Conservation (phyloP, 768 basidiomycete species). For the Thelephora aurantiotincta region DNA sequence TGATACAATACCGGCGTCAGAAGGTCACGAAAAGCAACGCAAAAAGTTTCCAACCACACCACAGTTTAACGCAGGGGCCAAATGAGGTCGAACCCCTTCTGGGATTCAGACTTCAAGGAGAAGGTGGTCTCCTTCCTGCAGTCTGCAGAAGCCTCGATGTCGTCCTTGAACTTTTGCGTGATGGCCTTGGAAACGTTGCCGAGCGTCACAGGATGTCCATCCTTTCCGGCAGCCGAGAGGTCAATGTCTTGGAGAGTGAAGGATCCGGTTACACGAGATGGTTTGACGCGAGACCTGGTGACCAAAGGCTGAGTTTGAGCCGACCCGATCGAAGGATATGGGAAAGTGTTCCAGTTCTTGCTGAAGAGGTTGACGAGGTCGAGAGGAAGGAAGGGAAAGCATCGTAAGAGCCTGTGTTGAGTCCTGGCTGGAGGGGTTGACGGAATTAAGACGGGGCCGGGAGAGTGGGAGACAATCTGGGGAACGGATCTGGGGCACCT, state of each 20-base stretch:
- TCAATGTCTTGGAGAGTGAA: slow-evolving; percentile 60
- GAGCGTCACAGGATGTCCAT: slow-evolving; percentile 66
- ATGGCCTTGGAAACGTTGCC: slow-evolving; percentile 83
- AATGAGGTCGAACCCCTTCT: slow-evolving; percentile 82
- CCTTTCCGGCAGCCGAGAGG: slow-evolving; percentile 52
- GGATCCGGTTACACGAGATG: slow-evolving; percentile 50
- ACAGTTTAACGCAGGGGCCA: too few species aligned
- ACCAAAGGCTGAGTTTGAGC: slow-evolving; percentile 31
- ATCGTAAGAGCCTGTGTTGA: slow-evolving; percentile 70
- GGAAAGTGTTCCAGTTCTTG: too few species aligned
- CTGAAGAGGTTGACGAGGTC: too few species aligned
- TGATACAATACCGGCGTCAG: too few species aligned
- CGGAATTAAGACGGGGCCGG: slow-evolving; percentile 13
- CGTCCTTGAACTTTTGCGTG: slow-evolving; percentile 76
- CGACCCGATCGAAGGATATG: slow-evolving; percentile 13
- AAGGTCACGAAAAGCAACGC: too few species aligned
- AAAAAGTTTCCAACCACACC: too few species aligned
- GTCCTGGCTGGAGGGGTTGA: too few species aligned
- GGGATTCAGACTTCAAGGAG: slow-evolving; percentile 76
- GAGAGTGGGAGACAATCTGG: slow-evolving; percentile 31
- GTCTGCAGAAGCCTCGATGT: slow-evolving; percentile 83
- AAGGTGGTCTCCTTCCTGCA: slow-evolving; percentile 89
- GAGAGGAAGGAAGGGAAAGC: slow-evolving; percentile 73
- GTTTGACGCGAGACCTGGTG: slow-evolving; percentile 58
- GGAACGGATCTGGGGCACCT: slow-evolving; percentile 88